These are phyloP conservation scores for Solanum infundibuliforme DNA, from an alignment of 257 asterid genomes.

Conservation along the genomic window DNA sequence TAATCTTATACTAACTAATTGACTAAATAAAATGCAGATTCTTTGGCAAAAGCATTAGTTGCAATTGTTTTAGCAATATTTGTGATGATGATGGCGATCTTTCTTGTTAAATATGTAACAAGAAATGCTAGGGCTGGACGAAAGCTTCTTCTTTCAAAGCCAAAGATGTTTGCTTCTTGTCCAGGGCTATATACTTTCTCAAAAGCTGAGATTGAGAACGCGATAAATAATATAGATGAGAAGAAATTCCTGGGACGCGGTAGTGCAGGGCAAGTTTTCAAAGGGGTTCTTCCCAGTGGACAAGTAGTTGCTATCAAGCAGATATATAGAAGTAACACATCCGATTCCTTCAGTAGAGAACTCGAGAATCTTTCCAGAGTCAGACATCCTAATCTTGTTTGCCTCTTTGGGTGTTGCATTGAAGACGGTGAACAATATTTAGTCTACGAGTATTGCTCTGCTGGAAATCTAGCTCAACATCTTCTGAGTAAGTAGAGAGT, in stretches of 20 bases:
- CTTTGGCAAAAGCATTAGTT: conserved; percentile 40
- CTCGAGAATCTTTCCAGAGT: conserved; percentile 63
- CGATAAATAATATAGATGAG: conserved; percentile 33
- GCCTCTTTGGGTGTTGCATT: conserved; percentile 65
- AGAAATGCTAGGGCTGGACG: conserved; percentile 21
- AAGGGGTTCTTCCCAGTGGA: conserved; percentile 77
- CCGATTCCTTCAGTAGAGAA: conserved; percentile 61
- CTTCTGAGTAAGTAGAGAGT: conserved; percentile 35
- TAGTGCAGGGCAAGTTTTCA: conserved; percentile 70
- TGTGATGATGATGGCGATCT: conserved; percentile 26
- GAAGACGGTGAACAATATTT: conserved; percentile 68
- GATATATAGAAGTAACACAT: conserved; percentile 46
- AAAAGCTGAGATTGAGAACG: conserved; percentile 53
- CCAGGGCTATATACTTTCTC: conserved; percentile 65
- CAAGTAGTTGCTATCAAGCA: conserved; percentile 75
- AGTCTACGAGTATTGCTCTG: conserved; percentile 64
- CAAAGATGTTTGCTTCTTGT: conserved; percentile 25
- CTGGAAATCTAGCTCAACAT: conserved; percentile 68
- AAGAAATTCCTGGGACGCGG: conserved; percentile 66
- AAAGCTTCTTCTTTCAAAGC: conserved; percentile 1
- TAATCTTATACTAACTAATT: neutral
- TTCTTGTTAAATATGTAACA: conserved; percentile 37
- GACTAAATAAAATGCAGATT: conserved; percentile 5
- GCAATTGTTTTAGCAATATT: conserved; percentile 30
- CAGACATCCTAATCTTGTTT: conserved; percentile 65